A percentile compares a stretch with the other conserved stretches of the same genome.
Conservation (phyloP, 179 eudicot species). For the Pouteria campechiana region DNA sequence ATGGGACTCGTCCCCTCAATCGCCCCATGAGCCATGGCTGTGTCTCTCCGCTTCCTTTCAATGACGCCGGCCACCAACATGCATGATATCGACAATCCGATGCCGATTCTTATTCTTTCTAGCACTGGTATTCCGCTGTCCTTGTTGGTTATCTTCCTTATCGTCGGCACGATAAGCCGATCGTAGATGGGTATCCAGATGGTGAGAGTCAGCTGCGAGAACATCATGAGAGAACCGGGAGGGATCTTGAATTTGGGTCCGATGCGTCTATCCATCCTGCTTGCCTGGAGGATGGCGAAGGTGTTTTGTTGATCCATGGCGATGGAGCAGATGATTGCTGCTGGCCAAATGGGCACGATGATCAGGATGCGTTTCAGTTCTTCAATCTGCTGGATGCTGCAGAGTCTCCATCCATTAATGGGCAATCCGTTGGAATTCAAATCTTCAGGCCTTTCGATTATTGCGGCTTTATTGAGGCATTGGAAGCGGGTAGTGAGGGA, state of each 20-base stretch:
- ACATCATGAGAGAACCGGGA: constrained; percentile 38
- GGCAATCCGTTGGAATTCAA: constrained; percentile 34
- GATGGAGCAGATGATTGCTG: constrained; percentile 22
- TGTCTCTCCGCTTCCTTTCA: constrained; percentile 27
- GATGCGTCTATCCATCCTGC: constrained; percentile 28
- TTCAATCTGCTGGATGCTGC: constrained; percentile 46
- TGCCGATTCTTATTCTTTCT: constrained; percentile 52
- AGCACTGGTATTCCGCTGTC: constrained; percentile 52
- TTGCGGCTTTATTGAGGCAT: constrained; percentile 61
- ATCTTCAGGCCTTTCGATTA: constrained; percentile 21
- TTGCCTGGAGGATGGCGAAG: constrained; percentile 34
- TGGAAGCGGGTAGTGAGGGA: too few species aligned
- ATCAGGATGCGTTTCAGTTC: constrained; percentile 32
- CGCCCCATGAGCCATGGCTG: too few species aligned
- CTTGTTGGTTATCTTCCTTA: constrained; percentile 22
- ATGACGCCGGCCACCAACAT: constrained; percentile 28
- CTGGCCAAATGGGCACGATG: constrained; percentile 38
- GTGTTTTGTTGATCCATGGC: constrained; percentile 29
- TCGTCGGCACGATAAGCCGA: constrained; percentile 34
- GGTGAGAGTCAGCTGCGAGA: constrained; percentile 36
- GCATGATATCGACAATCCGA: constrained; percentile 17
- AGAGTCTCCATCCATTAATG: constrained; percentile 33
- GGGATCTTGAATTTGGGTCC: constrained; percentile 36
- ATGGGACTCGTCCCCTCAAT: too few species aligned
- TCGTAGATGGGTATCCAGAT: constrained; percentile 45